Base-by-base conservation (phyloP, 371 early-diverging fungal species). In the Apophysomyces variabilis region DNA sequence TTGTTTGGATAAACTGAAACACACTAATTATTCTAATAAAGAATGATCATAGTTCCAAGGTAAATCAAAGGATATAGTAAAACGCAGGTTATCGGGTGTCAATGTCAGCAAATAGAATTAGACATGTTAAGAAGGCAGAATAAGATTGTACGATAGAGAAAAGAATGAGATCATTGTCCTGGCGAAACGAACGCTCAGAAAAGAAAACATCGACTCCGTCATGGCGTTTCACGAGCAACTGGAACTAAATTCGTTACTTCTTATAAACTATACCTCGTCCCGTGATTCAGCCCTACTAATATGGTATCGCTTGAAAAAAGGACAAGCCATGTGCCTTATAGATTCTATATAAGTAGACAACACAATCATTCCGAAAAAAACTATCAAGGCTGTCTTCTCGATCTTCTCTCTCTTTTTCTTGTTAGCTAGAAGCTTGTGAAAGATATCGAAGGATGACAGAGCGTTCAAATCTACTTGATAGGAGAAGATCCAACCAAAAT, bases 391-490 rank as follows among this genome's bases (percentile, higher is more conserved):
- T 41, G 32, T 26, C 32, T 3, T 26, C 32, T 26, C 32, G 32
- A 26, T 26, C 32, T 26, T 43, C 46, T 38, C 38, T 59, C 39
- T 64, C 36, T 64, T 35, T 12, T 56, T 38, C 37, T 58, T 43
- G 35, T 39, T 58, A 44, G 41, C 21, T 14, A 1, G 7, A 26
- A 26, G 54, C 5, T 4, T 39, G 8, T 5, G 14, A 16, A 57
- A 43, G 13, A 12, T 37, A 26, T 57, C 38, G 58, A 45, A 45
- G 46, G 16, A 38, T 62, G 56, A 70, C 71, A 7, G 78, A 78
- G 50, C 62, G 66, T 16, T 60, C 78, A 4, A 67, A 71, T 14
- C 58, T 78, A 16, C 62, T 78, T 38, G 73, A 75, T 26, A 66
- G 75, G 32, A 58, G 78, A n/a, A 57, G 75, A 57, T 44, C 66